Evolutionary conservation across 306 rosid genomes (phyloP).

Genomic region (Calophaca sinica): DNA sequence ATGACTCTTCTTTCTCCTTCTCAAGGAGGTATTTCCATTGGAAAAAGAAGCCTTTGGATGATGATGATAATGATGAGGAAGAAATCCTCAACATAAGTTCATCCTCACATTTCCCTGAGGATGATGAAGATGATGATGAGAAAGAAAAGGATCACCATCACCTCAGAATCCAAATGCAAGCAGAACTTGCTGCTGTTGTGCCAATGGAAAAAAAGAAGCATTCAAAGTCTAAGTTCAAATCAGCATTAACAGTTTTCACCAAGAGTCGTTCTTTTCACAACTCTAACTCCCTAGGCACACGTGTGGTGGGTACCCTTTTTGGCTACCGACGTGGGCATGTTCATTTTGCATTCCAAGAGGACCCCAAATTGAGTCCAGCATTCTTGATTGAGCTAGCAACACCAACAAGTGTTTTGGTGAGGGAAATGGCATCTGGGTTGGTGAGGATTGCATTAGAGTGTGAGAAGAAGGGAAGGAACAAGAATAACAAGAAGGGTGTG

Average conservation of each 20-base stretch:
- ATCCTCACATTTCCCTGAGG: conserved; percentile 54
- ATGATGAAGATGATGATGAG: conserved; percentile 26
- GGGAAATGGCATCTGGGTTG: conserved; percentile 91
- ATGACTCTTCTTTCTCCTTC: conserved; percentile 86
- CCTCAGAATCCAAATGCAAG: conserved; percentile 30
- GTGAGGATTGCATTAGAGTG: conserved; percentile 85
- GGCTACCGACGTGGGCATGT: conserved; percentile 86
- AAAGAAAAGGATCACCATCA: conserved; percentile 15
- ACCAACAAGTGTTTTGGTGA: conserved; percentile 73
- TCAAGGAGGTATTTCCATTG: conserved; percentile 80
- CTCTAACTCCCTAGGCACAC: conserved; percentile 48
- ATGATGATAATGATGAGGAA: conserved; percentile 56
- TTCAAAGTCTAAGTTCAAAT: conserved; percentile 61
- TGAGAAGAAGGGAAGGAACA: conserved; percentile 55
- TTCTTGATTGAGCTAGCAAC: conserved; percentile 75
- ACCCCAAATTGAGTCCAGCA: conserved; percentile 58
- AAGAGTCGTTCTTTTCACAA: conserved; percentile 42
- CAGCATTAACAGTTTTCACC: conserved; percentile 55
- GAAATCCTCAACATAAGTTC: conserved; percentile 53
- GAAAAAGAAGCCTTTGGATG: conserved; percentile 64
- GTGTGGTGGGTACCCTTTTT: conserved; percentile 80
- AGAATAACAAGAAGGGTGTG: conserved; percentile 26
- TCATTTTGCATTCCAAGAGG: conserved; percentile 75
- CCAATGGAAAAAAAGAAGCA: conserved; percentile 39
- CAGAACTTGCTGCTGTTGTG: background rate